These are phyloP conservation scores for Gloeostereum incarnatum DNA, from an alignment of 768 basidiomycete species.

Conservation along the genomic window DNA sequence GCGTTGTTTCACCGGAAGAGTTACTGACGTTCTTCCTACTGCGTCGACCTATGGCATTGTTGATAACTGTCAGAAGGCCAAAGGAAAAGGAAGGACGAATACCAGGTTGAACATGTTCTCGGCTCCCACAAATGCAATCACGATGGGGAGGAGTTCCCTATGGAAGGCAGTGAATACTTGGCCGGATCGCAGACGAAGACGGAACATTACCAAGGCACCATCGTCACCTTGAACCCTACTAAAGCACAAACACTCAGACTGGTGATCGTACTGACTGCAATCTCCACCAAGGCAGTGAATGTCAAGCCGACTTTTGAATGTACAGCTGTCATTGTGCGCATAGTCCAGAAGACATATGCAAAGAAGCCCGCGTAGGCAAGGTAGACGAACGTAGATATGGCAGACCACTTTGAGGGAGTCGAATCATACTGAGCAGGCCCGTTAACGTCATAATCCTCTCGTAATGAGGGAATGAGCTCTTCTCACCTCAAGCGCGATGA, in stretches of 20 bases:
- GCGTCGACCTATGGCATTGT: slow-evolving; percentile 75
- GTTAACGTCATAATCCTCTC: slow-evolving; percentile 7
- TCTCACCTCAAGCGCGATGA: slow-evolving; percentile 39
- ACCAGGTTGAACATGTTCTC: slow-evolving; percentile 98
- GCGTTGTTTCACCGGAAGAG: slow-evolving; percentile 82
- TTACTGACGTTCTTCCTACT: slow-evolving; percentile 76
- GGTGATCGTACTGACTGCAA: slow-evolving; percentile 88
- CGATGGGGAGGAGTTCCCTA: slow-evolving; percentile 86
- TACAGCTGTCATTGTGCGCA: slow-evolving; percentile 72
- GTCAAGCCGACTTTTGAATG: slow-evolving; percentile 89
- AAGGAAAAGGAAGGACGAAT: slow-evolving; percentile 20
- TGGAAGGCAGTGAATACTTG: slow-evolving; percentile 4
- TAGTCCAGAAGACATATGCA: slow-evolving; percentile 65
- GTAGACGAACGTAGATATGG: slow-evolving; percentile 64
- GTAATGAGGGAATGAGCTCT: neutral
- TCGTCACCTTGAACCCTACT: slow-evolving; percentile 78
- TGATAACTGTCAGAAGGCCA: slow-evolving; percentile 15
- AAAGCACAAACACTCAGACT: slow-evolving; percentile 89
- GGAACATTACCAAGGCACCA: slow-evolving; percentile 70
- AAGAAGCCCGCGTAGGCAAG: slow-evolving; percentile 70
- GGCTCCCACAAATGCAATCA: slow-evolving; percentile 91
- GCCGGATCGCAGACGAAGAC: slow-evolving; percentile 7
- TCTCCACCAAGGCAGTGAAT: slow-evolving; percentile 88
- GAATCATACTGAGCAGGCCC: slow-evolving; percentile 37
- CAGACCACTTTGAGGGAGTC: slow-evolving; percentile 39